Conservation (phyloP, 2,329 filamentous ascomycete species). For the Dryadomyces quercus-mongolicae region DNA sequence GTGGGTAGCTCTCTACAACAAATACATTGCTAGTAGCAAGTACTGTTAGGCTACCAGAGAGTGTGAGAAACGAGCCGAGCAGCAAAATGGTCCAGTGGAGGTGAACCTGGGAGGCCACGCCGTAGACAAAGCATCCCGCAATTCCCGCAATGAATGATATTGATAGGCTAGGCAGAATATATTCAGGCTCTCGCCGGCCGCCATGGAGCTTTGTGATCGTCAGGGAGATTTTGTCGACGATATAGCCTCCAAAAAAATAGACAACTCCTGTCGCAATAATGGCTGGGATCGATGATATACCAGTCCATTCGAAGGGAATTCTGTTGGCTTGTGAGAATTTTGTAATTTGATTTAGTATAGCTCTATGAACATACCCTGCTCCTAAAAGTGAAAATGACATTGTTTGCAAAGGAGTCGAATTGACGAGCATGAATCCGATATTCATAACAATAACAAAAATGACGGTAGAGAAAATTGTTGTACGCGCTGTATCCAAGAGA, state of each 20-base stretch:
- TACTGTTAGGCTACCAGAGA: slow-evolving; percentile 17
- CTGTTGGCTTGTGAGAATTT: neutral
- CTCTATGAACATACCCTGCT: neutral
- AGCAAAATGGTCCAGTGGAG: slow-evolving; percentile 19
- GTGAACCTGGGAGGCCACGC: slow-evolving; percentile 17
- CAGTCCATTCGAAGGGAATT: slow-evolving; percentile 7
- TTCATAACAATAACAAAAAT: slow-evolving; percentile 19
- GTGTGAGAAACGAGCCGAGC: slow-evolving; percentile 16
- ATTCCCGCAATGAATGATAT: slow-evolving; percentile 18
- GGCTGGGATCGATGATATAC: slow-evolving; percentile 2
- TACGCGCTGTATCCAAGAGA: slow-evolving; percentile 18
- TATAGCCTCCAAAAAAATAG: slow-evolving; percentile 6
- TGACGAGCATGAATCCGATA: slow-evolving; percentile 12
- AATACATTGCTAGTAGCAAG: slow-evolving; percentile 21
- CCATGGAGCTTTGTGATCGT: slow-evolving; percentile 5
- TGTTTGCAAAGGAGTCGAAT: slow-evolving; percentile 3
- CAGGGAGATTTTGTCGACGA: slow-evolving; percentile 7
- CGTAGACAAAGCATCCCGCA: slow-evolving; percentile 20
- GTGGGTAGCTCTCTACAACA: slow-evolving; percentile 22
- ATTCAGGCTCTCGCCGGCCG: slow-evolving; percentile 18
- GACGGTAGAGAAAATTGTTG: slow-evolving; percentile 21
- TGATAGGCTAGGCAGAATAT: slow-evolving; percentile 19
- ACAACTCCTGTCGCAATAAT: slow-evolving; percentile 4
- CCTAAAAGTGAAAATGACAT: slow-evolving; percentile 7
- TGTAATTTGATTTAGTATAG: too few species aligned